phyloP scores from a whole-genome alignment of 1,284 basidiomycete genomes.

The Puccinia coronata region DNA sequence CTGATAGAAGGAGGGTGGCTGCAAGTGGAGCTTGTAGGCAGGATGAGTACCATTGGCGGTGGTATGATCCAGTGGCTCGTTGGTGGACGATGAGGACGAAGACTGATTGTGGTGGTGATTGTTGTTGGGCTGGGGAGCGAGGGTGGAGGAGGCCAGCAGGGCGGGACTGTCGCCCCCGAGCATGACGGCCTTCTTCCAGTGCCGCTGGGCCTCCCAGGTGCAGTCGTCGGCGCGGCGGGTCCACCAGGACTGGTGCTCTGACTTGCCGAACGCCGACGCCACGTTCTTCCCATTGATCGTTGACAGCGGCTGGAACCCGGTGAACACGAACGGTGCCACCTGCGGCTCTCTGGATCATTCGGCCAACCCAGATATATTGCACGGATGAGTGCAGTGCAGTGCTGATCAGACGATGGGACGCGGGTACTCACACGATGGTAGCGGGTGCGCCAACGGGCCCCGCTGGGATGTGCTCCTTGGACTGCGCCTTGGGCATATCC shows the following conservation, averaged over 20 bases:
- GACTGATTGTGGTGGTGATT: background rate
- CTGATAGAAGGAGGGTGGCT: too few species aligned
- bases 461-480: slow-evolving; percentile 11
- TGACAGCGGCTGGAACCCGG: slow-evolving; percentile 45
- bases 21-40: too few species aligned
- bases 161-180: slow-evolving; percentile 38
- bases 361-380: background rate
- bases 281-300: slow-evolving; percentile 51
- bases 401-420: too few species aligned
- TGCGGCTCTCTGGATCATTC: slow-evolving; percentile 14
- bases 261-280: slow-evolving; percentile 48
- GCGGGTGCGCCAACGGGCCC: slow-evolving; percentile 14
- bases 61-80: background rate
- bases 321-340: slow-evolving; percentile 27
- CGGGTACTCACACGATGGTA: background rate
- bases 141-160: slow-evolving; percentile 8
- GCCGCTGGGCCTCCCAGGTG: slow-evolving; percentile 46
- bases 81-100: background rate
- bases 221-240: slow-evolving; percentile 44
- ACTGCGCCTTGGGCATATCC: slow-evolving; percentile 35
- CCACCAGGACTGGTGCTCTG: slow-evolving; percentile 51
- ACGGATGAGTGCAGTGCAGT: background rate
- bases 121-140: background rate
- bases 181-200: slow-evolving; percentile 50
- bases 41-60: background rate